Conservation (phyloP, 2,329 filamentous ascomycete genomes). For the Sporothrix dimorphospora region DNA sequence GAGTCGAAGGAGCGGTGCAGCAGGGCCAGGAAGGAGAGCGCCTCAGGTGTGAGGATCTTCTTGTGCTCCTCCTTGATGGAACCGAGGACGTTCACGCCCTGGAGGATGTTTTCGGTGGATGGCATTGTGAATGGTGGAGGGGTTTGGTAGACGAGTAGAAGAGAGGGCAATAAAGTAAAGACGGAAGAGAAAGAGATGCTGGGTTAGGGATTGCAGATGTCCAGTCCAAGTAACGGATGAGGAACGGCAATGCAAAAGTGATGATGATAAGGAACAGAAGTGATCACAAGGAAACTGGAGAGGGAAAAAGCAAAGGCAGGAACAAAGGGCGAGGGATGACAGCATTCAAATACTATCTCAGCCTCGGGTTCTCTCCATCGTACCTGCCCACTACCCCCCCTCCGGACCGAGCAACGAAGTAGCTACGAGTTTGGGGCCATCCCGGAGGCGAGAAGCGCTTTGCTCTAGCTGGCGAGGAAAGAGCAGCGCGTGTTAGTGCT, state of each 20-base stretch:
- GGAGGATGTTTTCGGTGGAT: slow-evolving; percentile 74
- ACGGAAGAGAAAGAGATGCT: background rate
- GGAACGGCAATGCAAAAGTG: slow-evolving; percentile 4
- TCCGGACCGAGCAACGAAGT: slow-evolving; percentile 20
- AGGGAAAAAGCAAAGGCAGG: background rate
- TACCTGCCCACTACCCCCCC: slow-evolving; percentile 5
- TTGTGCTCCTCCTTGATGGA: slow-evolving; percentile 74
- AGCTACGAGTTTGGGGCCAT: slow-evolving; percentile 12
- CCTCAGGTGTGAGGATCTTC: slow-evolving; percentile 91
- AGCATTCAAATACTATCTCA: slow-evolving; percentile 26
- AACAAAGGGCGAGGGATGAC: slow-evolving; percentile 16
- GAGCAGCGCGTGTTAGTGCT: slow-evolving; percentile 18
- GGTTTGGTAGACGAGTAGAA: background rate
- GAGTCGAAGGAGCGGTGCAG: slow-evolving; percentile 93
- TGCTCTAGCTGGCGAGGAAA: background rate
- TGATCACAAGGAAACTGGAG: slow-evolving; percentile 1
- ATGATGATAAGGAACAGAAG: background rate
- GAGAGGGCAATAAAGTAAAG: background rate
- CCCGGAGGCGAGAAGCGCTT: slow-evolving; percentile 13
- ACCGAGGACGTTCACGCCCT: slow-evolving; percentile 86
- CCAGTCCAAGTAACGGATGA: background rate
- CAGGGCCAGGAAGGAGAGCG: slow-evolving; percentile 87
- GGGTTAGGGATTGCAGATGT: background rate
- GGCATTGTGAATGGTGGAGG: slow-evolving; percentile 56
- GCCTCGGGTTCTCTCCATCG: slow-evolving; percentile 21